Percentiles rank a stretch among this genome's conserved stretches.
Evolutionary conservation across 176 grass and related monocot genomes (phyloP).

Genomic region (Miscanthus lutarioriparius): DNA sequence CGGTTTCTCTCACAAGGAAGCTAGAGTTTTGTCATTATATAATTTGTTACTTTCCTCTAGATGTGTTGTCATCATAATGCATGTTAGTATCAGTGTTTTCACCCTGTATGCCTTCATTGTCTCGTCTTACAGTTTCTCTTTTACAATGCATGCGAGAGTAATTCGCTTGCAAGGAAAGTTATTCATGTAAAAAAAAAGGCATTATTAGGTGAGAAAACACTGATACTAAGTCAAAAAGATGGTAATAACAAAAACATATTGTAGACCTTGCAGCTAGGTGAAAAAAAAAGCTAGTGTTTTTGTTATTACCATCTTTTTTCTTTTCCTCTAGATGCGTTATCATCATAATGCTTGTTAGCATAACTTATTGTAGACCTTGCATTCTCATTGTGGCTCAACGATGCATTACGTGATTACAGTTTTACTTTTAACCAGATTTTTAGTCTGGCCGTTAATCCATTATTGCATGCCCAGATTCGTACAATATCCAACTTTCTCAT

Average conservation of each 20-base stretch:
- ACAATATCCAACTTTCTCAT: no score
- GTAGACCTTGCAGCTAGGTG: no score
- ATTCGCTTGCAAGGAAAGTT: conserved; percentile 14
- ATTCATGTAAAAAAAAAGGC: no score
- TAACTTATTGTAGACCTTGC: neutral
- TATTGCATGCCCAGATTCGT: neutral
- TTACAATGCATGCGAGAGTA: neutral
- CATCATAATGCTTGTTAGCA: neutral
- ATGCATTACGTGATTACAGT: neutral
- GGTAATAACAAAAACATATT: no score
- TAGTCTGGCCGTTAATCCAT: neutral
- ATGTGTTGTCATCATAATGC: neutral
- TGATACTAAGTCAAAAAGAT: no score
- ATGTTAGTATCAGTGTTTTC: conserved; percentile 5
- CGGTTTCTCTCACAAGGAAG: neutral
- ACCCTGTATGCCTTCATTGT: neutral
- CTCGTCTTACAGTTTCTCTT: neutral
- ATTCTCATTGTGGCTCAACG: neutral
- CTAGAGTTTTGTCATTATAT: neutral
- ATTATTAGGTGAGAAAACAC: no score
- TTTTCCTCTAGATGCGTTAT: neutral
- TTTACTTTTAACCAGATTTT: neutral
- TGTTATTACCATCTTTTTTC: neutral
- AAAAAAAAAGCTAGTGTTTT: conserved; percentile 11
- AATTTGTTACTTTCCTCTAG: neutral